These are phyloP conservation scores for Talaromyces sp. DNA, from an alignment of 2,329 filamentous ascomycete genomes.

Conservation along the genomic window DNA sequence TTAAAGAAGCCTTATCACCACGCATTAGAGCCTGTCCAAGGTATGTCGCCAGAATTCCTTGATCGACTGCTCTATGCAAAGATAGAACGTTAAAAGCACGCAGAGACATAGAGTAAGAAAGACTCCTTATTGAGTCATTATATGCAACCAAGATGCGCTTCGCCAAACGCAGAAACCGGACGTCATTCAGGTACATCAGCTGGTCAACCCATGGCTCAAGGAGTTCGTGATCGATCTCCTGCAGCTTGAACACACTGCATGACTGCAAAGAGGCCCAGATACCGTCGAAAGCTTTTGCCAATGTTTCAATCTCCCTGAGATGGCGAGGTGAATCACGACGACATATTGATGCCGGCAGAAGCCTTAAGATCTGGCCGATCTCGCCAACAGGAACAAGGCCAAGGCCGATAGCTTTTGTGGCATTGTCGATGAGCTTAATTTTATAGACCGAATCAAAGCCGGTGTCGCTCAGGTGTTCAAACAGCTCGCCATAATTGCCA, in stretches of 20 bases:
- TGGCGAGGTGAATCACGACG: slow-evolving; percentile 18
- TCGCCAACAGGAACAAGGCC: slow-evolving; percentile 37
- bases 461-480: slow-evolving; percentile 29
- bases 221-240: slow-evolving; percentile 33
- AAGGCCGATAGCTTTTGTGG: slow-evolving; percentile 35
- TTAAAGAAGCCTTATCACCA: slow-evolving; percentile 22
- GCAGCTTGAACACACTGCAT: slow-evolving; percentile 36
- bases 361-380: slow-evolving; percentile 33
- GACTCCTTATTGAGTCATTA: slow-evolving; percentile 10
- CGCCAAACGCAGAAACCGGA: slow-evolving; percentile 8
- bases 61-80: slow-evolving; percentile 1
- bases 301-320: slow-evolving; percentile 23
- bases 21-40: slow-evolving; percentile 28
- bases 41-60: slow-evolving; percentile 31
- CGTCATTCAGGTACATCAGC: slow-evolving; percentile 23
- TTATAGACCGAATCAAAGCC: slow-evolving; percentile 24
- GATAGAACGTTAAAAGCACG: slow-evolving; percentile 12
- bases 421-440: slow-evolving; percentile 27
- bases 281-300: slow-evolving; percentile 27
- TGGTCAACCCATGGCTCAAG: slow-evolving; percentile 35
- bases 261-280: slow-evolving; percentile 41
- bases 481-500: slow-evolving; percentile 35
- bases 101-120: slow-evolving; percentile 7
- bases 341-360: neutral
- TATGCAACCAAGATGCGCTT: slow-evolving; percentile 11